phyloP scores from a whole-genome alignment of 192 early-diverging fungal genomes.

The Backusella liffmaniae region DNA sequence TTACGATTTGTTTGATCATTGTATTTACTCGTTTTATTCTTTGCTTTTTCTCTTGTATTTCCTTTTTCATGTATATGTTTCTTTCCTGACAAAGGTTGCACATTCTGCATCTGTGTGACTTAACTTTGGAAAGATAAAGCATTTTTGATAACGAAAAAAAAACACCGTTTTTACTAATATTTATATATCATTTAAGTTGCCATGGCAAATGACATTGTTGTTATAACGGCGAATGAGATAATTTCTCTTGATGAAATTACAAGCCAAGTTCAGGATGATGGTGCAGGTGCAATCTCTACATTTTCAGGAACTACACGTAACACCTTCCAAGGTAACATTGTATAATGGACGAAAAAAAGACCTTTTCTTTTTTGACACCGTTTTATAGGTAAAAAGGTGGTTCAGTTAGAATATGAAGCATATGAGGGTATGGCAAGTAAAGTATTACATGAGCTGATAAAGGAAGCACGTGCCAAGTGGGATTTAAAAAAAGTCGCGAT shows the following conservation, averaged over 20 bases:
- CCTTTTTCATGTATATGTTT: neutral
- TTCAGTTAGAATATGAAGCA: conserved; percentile 80
- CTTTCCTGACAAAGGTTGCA: neutral
- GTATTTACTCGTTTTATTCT: too few relatives aligned
- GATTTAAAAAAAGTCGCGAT: conserved; percentile 68
- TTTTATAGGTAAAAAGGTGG: conserved; percentile 60
- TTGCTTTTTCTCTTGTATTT: neutral
- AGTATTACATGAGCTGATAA: conserved; percentile 59
- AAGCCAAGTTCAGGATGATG: conserved; percentile 61
- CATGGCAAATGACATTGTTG: neutral
- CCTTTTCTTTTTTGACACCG: neutral
- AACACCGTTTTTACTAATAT: neutral
- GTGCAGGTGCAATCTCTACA: conserved; percentile 84
- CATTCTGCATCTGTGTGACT: neutral
- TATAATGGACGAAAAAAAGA: neutral
- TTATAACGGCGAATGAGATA: conserved; percentile 40
- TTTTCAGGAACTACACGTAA: conserved; percentile 89
- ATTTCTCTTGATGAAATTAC: conserved; percentile 56
- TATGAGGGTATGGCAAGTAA: conserved; percentile 88
- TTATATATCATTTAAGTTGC: neutral
- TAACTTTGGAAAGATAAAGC: neutral
- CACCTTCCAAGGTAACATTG: conserved; percentile 67
- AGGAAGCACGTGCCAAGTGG: conserved; percentile 63
- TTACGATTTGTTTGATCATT: too few relatives aligned
- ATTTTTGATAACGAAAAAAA: neutral